Evolutionary conservation across 83 land plant genomes (phyloP), one percentile per base, ranked within the genome.

Genomic region (Diphasiastrum complanatum): DNA sequence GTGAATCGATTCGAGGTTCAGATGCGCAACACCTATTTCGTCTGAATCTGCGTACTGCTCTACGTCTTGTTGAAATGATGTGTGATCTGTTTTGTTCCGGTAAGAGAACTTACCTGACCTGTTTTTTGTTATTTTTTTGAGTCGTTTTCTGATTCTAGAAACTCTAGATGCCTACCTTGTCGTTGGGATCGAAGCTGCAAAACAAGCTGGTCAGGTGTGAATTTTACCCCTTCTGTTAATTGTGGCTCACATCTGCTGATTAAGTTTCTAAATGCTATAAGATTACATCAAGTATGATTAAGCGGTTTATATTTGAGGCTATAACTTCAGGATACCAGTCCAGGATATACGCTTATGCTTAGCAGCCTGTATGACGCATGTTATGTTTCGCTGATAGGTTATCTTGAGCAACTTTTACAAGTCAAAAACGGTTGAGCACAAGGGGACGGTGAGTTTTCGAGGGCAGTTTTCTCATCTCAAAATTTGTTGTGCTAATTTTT

Each of bases 341-440:
- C 54, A 18, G 3, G 14, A 20, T 51, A 34, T 41, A 16, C n/a
- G n/a, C n/a, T 8, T 35, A 5, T 11, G 2, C 14, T 33, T 28
- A 51, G 14, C 10, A 18, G 61, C n/a, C 27, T 50, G 16, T 61
- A 22, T 25, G 14, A 16, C 8, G 14, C 8, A 10, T 19, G 16
- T 48, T 45, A 18, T 22, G 14, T n/a, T 61, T 16, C 2, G 41
- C 5, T 59, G 64, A 8, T 67, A 85, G 86, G 38, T 77, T 25
- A 86, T 86, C 41, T 67, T 64, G 31, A 45, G 59, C 24, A 82
- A 74, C 32, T 86, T 86, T 33, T 37, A 83, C 51, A 61, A 51
- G 58, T 50, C 68, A 16, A 86, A 86, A 69, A 23, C 52, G 45
- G 87, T 83, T 46, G 91, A 86, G 76, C 87, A 83, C 61, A 86